A percentile compares a stretch with the other conserved stretches of the same genome.
These are phyloP conservation scores for Thuja plicata DNA, from an alignment of 83 land plant genomes.

Conservation along the genomic window DNA sequence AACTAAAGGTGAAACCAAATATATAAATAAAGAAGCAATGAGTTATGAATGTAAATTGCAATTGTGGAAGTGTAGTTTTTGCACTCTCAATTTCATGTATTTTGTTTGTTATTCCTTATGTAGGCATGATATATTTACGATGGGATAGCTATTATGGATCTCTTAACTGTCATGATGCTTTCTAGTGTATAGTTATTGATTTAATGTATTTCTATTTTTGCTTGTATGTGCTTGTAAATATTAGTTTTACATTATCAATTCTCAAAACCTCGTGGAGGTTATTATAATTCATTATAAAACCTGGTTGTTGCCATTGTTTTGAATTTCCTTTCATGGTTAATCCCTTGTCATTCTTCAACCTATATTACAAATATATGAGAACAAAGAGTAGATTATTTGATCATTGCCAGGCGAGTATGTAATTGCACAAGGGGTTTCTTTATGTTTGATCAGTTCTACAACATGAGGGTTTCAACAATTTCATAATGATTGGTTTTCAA, in stretches of 20 bases:
- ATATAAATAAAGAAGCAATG: background rate
- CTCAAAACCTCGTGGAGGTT: background rate
- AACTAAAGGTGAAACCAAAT: background rate
- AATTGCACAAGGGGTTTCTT: background rate
- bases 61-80: background rate
- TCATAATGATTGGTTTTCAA: background rate
- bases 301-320: background rate
- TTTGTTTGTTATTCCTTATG: background rate
- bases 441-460: background rate
- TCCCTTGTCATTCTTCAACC: background rate
- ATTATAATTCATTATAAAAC: background rate
- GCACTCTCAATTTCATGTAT: background rate
- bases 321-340: background rate
- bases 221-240: background rate
- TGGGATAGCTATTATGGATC: background rate
- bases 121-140: no score
- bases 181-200: background rate
- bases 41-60: background rate
- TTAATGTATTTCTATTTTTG: background rate
- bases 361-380: background rate
- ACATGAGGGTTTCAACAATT: background rate
- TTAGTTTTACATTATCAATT: background rate
- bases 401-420: background rate
- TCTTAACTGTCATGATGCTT: background rate
- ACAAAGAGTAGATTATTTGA: background rate